Evolutionary conservation across 2,329 filamentous ascomycete genomes (phyloP).

Genomic region (Nakataea oryzae): DNA sequence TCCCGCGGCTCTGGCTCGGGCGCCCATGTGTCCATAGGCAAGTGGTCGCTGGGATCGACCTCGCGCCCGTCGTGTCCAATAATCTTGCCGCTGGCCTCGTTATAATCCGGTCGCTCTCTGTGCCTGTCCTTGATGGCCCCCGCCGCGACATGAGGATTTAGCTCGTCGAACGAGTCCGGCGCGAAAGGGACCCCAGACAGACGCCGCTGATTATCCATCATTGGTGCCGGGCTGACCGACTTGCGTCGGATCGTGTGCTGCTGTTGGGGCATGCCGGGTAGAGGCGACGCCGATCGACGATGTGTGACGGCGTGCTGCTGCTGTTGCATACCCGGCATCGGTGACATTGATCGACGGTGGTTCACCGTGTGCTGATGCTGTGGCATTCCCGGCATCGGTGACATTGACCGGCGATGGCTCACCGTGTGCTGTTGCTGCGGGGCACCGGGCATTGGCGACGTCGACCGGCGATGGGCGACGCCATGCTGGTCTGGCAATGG

Average conservation of each 20-base stretch:
- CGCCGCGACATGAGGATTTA: conserved; percentile 50
- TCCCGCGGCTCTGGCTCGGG: conserved; percentile 61
- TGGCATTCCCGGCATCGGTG: conserved; percentile 25
- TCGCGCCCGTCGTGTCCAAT: conserved; percentile 66
- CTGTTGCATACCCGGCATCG: too few relatives aligned
- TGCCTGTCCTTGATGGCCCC: conserved; percentile 19
- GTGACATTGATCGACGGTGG: too few relatives aligned
- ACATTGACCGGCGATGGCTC: conserved; percentile 28
- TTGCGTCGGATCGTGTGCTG: conserved; percentile 55
- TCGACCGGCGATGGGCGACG: background rate
- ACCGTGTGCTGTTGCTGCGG: conserved; percentile 13
- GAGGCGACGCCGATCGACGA: conserved; percentile 31
- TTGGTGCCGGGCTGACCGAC: conserved; percentile 63
- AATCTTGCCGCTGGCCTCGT: conserved; percentile 56
- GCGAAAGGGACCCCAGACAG: conserved; percentile 59
- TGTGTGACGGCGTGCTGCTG: conserved; percentile 16
- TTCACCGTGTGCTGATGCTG: conserved; percentile 42
- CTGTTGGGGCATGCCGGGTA: conserved; percentile 22
- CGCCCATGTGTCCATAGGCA: conserved; percentile 68
- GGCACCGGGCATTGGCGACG: background rate
- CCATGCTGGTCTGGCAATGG: background rate
- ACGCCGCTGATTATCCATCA: conserved; percentile 25
- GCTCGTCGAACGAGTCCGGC: conserved; percentile 64
- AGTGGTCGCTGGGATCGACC: conserved; percentile 70
- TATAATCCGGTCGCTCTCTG: conserved; percentile 25